Conservation (phyloP, 2,329 filamentous ascomycete genomes). For the Fusarium sp. region DNA sequence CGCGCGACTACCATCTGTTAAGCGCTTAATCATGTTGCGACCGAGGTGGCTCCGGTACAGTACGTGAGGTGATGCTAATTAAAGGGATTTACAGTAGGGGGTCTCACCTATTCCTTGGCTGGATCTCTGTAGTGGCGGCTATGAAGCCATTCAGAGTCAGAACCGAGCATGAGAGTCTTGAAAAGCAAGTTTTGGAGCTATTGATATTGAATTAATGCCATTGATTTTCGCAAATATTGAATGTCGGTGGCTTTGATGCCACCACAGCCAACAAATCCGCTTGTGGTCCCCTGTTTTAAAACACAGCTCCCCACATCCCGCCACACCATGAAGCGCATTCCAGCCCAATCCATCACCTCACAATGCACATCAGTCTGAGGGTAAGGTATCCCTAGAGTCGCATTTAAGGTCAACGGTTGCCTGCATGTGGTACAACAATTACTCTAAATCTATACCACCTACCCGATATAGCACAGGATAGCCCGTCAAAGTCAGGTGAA, state of each 20-base stretch:
- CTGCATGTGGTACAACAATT: conserved; percentile 2
- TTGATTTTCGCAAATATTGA: not conserved
- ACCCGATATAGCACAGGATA: not conserved
- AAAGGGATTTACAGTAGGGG: conserved; percentile 10
- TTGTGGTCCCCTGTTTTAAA: conserved; percentile 23
- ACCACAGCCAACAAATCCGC: conserved; percentile 10
- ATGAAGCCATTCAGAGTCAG: not conserved
- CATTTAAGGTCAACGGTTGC: not conserved
- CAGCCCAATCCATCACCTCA: not conserved
- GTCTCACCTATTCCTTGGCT: not conserved
- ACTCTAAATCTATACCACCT: not conserved
- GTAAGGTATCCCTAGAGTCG: not conserved
- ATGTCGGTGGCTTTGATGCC: not conserved
- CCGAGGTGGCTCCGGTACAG: not conserved
- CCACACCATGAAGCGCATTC: not conserved
- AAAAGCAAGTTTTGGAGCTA: not conserved
- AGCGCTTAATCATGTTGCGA: conserved; percentile 9
- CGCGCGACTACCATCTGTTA: conserved; percentile 32
- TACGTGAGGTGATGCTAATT: not conserved
- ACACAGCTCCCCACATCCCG: conserved; percentile 20
- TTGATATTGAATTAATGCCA: not conserved
- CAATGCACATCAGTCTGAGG: not conserved
- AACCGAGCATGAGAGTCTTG: not conserved
- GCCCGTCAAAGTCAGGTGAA: conserved; percentile 13
- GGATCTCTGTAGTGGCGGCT: not conserved